A percentile compares a stretch with the other conserved stretches of the same genome.
Evolutionary conservation across 805 yeast genomes (phyloP).

Genomic region (Wickerhamomyces chambardii): DNA sequence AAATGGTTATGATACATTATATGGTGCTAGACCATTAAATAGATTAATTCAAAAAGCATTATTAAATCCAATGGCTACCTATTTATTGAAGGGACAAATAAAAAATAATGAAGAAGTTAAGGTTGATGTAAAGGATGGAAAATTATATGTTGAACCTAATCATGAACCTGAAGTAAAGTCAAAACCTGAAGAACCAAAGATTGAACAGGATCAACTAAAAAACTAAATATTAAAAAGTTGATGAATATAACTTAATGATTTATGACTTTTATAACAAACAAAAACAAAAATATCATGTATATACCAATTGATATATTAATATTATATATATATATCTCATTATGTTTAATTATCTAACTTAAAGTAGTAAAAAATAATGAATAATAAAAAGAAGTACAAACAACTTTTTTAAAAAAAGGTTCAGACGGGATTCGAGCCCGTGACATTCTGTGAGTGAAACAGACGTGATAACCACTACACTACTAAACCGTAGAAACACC

Average conservation of each 20-base stretch:
- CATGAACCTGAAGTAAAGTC: constrained; percentile 24
- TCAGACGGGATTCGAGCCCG: constrained; percentile 26
- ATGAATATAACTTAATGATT: no score
- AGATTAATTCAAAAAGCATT: constrained; percentile 76
- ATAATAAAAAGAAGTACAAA: no score
- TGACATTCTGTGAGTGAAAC: constrained; percentile 25
- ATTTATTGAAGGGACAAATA: constrained; percentile 73
- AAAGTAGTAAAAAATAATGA: no score
- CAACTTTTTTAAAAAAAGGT: constrained; percentile 7
- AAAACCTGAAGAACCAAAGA: constrained; percentile 9
- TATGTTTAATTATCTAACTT: no score
- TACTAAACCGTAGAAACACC: constrained; percentile 16
- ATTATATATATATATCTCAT: no score
- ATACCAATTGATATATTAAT: no score
- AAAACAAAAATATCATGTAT: no score
- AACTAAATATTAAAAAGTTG: neutral
- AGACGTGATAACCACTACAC: constrained; percentile 28
- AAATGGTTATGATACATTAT: constrained; percentile 82
- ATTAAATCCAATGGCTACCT: constrained; percentile 83
- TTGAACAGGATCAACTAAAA: constrained; percentile 7
- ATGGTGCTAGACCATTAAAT: constrained; percentile 96
- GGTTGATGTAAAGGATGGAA: constrained; percentile 36
- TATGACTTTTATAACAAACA: no score
- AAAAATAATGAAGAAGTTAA: constrained; percentile 45
- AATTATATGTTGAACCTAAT: constrained; percentile 36